These are phyloP conservation scores for Lactuca saligna DNA, from an alignment of 129 eudicot genomes.

Conservation along the genomic window DNA sequence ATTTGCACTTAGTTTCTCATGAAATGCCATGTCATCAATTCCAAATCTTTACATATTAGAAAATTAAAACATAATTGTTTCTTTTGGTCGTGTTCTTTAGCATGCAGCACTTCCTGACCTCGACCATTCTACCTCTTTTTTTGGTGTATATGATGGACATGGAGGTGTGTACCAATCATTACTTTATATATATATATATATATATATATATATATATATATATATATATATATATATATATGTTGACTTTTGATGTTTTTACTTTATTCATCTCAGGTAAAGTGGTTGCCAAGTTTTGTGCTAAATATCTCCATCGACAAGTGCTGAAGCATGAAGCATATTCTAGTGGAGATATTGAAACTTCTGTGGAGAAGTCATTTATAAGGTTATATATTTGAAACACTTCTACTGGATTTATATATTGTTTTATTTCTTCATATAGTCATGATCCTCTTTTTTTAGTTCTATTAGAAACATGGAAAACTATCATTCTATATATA, in stretches of 20 bases:
- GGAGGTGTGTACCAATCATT: constrained; percentile 63
- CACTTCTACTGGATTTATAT: no score
- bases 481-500: background rate
- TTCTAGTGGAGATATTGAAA: constrained; percentile 75
- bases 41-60: background rate
- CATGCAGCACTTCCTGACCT: constrained; percentile 88
- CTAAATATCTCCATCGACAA: constrained; percentile 95
- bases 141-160: constrained; percentile 99
- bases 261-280: constrained; percentile 54
- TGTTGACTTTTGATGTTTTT: background rate
- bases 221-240: background rate
- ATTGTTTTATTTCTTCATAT: no score
- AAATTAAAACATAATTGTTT: background rate
- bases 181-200: background rate
- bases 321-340: constrained; percentile 92
- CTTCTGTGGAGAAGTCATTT: constrained; percentile 78
- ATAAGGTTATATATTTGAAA: constrained; percentile 46
- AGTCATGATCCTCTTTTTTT: no score
- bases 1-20: background rate
- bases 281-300: constrained; percentile 98
- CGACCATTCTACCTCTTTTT: constrained; percentile 79
- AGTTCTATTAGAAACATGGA: no score
- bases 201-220: background rate
- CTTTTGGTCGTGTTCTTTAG: constrained; percentile 38
- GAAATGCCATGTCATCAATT: background rate